A percentile compares a stretch with the other conserved stretches of the same genome.
Evolutionary conservation across 352 stramenopile genomes (phyloP).

Genomic region (Pelagophyceae sp.): DNA sequence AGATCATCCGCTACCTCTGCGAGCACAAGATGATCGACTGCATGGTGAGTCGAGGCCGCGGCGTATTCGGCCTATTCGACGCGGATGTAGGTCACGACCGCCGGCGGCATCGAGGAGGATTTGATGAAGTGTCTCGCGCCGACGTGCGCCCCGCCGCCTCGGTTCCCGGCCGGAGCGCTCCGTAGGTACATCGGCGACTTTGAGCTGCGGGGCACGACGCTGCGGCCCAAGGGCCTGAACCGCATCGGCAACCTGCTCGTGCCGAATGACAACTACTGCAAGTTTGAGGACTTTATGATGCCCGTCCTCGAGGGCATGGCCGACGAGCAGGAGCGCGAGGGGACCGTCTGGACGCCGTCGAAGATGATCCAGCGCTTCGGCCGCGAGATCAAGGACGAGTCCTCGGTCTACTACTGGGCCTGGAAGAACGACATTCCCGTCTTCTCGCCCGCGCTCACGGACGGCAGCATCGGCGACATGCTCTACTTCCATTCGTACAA

Average conservation of each 20-base stretch:
- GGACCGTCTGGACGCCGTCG: slow-evolving; percentile 86
- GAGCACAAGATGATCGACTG: slow-evolving; percentile 83
- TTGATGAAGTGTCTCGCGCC: slow-evolving; percentile 99
- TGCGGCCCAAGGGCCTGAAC: slow-evolving; percentile 93
- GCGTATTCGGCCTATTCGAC: too few relatives aligned
- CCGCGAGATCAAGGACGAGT: slow-evolving; percentile 93
- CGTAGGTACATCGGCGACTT: slow-evolving; percentile 99
- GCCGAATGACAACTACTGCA: slow-evolving; percentile 99
- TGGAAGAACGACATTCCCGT: slow-evolving; percentile 99
- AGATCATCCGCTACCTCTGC: slow-evolving; percentile 92
- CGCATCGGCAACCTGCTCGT: slow-evolving; percentile 99
- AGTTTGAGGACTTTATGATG: slow-evolving; percentile 69
- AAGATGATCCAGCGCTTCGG: slow-evolving; percentile 88
- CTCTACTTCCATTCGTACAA: slow-evolving; percentile 99
- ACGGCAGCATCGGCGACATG: slow-evolving; percentile 99
- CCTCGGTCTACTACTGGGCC: slow-evolving; percentile 98
- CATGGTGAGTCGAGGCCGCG: too few relatives aligned
- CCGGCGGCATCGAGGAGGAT: slow-evolving; percentile 88
- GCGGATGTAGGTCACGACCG: too few relatives aligned
- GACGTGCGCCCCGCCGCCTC: too few relatives aligned
- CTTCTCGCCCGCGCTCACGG: slow-evolving; percentile 96
- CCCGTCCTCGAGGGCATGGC: slow-evolving; percentile 95
- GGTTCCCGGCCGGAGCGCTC: too few relatives aligned
- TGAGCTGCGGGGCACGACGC: slow-evolving; percentile 73
- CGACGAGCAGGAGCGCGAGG: slow-evolving; percentile 82